Conservation (phyloP, 305 asterid genomes). For the Fraxinus greggii region DNA sequence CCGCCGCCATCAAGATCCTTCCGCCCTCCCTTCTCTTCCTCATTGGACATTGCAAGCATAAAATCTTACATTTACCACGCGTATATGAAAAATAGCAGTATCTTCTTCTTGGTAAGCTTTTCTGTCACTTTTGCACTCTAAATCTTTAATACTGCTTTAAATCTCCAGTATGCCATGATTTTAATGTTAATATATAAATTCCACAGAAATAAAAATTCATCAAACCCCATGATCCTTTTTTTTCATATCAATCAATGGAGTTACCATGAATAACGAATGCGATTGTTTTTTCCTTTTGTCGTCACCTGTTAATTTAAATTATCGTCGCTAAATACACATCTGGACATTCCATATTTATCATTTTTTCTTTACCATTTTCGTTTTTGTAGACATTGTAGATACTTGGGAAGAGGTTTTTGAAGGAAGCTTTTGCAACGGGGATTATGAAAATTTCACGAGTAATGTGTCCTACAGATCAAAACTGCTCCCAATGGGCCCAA, state of each 20-base stretch:
- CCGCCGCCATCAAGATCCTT: constrained; percentile 7
- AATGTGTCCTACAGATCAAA: constrained; percentile 39
- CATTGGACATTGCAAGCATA: not conserved
- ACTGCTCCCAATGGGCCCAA: constrained; percentile 43
- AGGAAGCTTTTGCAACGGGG: constrained; percentile 26
- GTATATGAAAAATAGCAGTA: constrained; percentile 15
- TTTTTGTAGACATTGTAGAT: not conserved
- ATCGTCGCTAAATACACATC: not conserved
- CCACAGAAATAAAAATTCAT: constrained; percentile 4
- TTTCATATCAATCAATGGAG: not conserved
- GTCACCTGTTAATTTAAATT: not conserved
- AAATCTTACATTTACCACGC: not conserved
- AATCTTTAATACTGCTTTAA: not conserved
- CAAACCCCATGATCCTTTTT: not conserved
- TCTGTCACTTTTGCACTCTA: constrained; percentile 4
- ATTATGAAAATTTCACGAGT: constrained; percentile 12
- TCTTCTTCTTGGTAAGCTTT: constrained; percentile 24
- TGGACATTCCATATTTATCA: not conserved
- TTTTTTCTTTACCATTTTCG: not conserved
- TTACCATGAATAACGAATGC: not conserved
- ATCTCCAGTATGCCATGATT: not conserved
- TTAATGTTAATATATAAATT: not conserved
- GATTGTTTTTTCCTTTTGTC: not conserved
- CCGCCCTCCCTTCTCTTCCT: not conserved
- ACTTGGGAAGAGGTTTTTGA: not conserved